Base-by-base conservation (phyloP, 2,329 filamentous ascomycete genomes). In the Aspergillus brasiliensis region DNA sequence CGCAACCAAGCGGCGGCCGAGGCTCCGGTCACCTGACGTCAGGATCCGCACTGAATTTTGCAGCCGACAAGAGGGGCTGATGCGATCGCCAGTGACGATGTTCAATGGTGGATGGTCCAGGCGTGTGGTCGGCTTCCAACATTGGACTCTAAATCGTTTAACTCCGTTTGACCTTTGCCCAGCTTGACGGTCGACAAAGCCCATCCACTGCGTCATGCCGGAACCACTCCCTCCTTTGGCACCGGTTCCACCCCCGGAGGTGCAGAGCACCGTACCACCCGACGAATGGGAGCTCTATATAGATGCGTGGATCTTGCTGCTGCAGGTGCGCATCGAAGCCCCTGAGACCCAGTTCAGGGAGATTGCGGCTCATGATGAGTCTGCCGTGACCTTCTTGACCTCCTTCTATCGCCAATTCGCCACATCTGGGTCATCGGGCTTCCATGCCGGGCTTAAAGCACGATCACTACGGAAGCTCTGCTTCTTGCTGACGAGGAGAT, bases 211-310 rank as follows among this genome's bases (percentile, higher is more conserved):
- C 21, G 40, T 62, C 72, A 68, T 75, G 73, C 81, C 81, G 75
- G 71, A 78, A 56, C 31, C 11, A 15, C 78, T 93, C 51, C 92
- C 92, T 44, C 83, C 88, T 34, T 83, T 97, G 75, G 92, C 90
- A 59, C 85, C 90, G 19, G 92, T 95, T 68, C 94, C 93, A 17
- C 84, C 88, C 62, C 79, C 84, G 34, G 79, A 81, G 57, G 87
- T 92, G 79, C 87, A 87, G 70, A 83, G 84, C 65, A 84, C 84
- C 66, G 84, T 97, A 61, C 81, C 83, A 40, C 78, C 86, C 3
- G 78, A 83, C 53, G 91, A 97, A 76, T 97, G 92, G 92, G 83
- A 89, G 65, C 82, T 85, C 31, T 92, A 90, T 72, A 79, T 96
- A 49, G 85, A 90, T 63, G 88, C 91, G 37, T 97, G 92, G 92